These are phyloP conservation scores for Penicillium macrosclerotiorum DNA, from an alignment of 495 filamentous ascomycete genomes.

Conservation along the genomic window DNA sequence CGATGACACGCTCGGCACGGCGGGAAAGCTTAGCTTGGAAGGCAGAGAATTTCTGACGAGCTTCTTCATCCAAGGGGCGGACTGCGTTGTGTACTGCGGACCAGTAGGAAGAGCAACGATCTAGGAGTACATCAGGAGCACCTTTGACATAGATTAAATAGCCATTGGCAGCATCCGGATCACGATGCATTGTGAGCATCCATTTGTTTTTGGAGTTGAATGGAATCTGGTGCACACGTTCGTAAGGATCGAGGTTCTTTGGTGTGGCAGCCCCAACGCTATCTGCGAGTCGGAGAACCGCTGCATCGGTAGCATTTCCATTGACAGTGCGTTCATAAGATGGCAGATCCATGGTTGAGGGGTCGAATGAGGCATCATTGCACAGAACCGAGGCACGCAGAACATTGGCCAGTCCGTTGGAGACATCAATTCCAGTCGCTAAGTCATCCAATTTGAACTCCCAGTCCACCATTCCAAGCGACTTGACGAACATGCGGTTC, in stretches of 20 bases:
- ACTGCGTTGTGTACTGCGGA: conserved; percentile 33
- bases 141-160: conserved; percentile 47
- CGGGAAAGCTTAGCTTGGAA: conserved; percentile 44
- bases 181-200: conserved; percentile 37
- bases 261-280: conserved; percentile 50
- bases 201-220: conserved; percentile 82
- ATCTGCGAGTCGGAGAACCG: conserved; percentile 66
- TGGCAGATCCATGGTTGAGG: conserved; percentile 51
- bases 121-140: conserved; percentile 50
- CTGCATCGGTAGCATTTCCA: conserved; percentile 72
- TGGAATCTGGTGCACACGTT: conserved; percentile 61
- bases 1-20: conserved; percentile 51
- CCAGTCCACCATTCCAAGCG: conserved; percentile 36
- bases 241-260: conserved; percentile 41
- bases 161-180: conserved; percentile 9
- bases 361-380: conserved; percentile 69
- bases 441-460: conserved; percentile 27
- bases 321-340: conserved; percentile 56
- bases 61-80: conserved; percentile 32
- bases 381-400: conserved; percentile 48
- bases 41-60: conserved; percentile 30
- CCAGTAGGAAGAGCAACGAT: conserved; percentile 43
- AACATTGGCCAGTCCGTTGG: conserved; percentile 20
- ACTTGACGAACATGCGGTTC: conserved; percentile 50
- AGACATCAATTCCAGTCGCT: conserved; percentile 5